Evolutionary conservation across 2,329 filamentous ascomycete genomes (phyloP).

Genomic region (Drechslerella dactyloides): DNA sequence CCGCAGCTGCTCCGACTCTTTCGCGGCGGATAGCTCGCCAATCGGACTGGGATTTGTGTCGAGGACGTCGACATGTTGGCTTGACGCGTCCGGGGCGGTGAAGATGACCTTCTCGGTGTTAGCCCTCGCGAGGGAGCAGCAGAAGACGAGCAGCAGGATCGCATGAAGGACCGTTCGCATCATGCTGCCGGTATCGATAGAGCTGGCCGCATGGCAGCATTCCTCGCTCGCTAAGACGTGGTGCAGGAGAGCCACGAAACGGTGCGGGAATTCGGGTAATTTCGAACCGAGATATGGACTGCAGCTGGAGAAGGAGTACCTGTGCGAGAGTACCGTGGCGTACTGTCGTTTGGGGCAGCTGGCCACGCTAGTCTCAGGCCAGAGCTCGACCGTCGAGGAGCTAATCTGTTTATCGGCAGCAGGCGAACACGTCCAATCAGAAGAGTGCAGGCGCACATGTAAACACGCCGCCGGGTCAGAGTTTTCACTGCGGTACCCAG

Average conservation of each 20-base stretch:
- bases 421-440: conserved; percentile 46
- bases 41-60: conserved; percentile 61
- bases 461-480: conserved; percentile 29
- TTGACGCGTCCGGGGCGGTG: conserved; percentile 66
- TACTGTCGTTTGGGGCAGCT: conserved; percentile 9
- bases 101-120: conserved; percentile 96
- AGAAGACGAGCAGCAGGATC: conserved; percentile 41
- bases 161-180: conserved; percentile 18
- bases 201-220: background rate
- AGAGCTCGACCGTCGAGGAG: background rate
- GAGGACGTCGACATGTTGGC: conserved; percentile 58
- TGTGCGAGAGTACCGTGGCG: no score
- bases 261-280: conserved; percentile 29
- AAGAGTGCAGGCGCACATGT: conserved; percentile 27
- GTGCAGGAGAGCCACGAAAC: conserved; percentile 2
- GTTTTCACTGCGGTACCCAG: background rate
- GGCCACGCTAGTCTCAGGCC: background rate
- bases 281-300: conserved; percentile 13
- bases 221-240: background rate
- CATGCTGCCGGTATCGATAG: background rate
- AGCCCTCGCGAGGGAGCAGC: conserved; percentile 59
- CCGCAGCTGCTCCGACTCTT: conserved; percentile 18
- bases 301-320: background rate
- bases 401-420: conserved; percentile 32
- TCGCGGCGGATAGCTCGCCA: conserved; percentile 20